Base-by-base conservation (phyloP, 2,329 filamentous ascomycete genomes). In the Ilyonectria destructans region DNA sequence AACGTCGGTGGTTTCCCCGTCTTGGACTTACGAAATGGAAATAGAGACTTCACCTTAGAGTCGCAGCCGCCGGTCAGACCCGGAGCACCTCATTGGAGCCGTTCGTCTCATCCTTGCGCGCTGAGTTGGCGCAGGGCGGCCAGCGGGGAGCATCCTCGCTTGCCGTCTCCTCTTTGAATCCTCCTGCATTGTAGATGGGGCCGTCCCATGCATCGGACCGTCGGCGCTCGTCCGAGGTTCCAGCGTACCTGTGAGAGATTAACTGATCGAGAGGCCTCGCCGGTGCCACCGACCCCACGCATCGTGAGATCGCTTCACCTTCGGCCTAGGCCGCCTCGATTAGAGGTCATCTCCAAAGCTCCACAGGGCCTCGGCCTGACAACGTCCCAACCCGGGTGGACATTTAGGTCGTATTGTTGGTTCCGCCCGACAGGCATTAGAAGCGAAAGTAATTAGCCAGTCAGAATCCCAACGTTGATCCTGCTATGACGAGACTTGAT, bases 151-250 rank as follows among this genome's bases (percentile, higher is more conserved):
- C 58, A 64, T 60, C 63, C 62, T 62, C 33, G 57, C 40, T 58
- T 52, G 56, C 43, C 49, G 43, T 37, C 55, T 67, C 60, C 64
- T 48, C 55, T 54, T 52, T 62, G 60, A 40, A 59, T 48, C 55
- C 55, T 68, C 43, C 29, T 55, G 65, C 70, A 70, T 64, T 23
- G 54, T 40, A 58, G 31, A 67, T 69, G 63, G 60, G 29, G 51
- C 71, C 51, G 62, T 63, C 43, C 55, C 65, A 45, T 72, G 65
- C 65, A 69, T 63, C 74, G 74, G 74, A 46, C 63, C 73, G 37
- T 76, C 74, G 74, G 74, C 31, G 69, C 49, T 70, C 60, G 51
- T 58, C 71, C 74, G 73, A 76, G 33, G 73, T 62, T 67, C 73
- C 70, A 74, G 69, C 58, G 62, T 68, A 31, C 40, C 58, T 49